A percentile compares a stretch with the other conserved stretches of the same genome.
Evolutionary conservation across 192 early-diverging fungal species (phyloP).

Genomic region (Mortierella claussenii): DNA sequence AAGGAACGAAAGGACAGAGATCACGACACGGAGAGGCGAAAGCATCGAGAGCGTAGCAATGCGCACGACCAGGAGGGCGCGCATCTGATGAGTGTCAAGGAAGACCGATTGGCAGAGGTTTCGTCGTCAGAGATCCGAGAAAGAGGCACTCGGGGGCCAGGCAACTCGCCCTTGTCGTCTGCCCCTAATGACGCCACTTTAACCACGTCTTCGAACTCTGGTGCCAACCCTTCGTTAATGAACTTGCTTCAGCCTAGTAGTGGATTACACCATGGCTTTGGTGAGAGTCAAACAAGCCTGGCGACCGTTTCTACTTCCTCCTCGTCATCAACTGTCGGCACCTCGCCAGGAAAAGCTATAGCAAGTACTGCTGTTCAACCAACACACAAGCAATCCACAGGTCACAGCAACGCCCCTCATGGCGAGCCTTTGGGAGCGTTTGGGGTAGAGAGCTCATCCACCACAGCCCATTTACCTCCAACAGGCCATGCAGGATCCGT

Average conservation of each 20-base stretch:
- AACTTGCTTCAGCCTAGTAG: slow-evolving; percentile 9
- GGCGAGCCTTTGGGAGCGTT: not conserved
- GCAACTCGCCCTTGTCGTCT: too few species aligned
- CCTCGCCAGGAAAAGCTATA: not conserved
- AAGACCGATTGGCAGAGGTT: not conserved
- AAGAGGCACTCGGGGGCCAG: too few species aligned
- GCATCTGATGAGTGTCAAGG: slow-evolving; percentile 4
- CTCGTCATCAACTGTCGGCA: too few species aligned
- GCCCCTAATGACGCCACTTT: not conserved
- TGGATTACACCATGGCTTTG: not conserved
- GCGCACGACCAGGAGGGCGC: not conserved
- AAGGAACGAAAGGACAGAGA: slow-evolving; percentile 16
- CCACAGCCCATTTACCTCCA: slow-evolving; percentile 11
- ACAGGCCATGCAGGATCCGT: slow-evolving; percentile 8
- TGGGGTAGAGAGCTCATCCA: not conserved
- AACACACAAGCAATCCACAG: not conserved
- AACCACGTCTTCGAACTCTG: not conserved
- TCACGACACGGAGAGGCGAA: slow-evolving; percentile 19
- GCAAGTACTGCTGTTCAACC: not conserved
- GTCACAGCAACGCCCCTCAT: not conserved
- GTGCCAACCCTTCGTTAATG: slow-evolving; percentile 9
- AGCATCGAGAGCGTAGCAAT: slow-evolving; percentile 10
- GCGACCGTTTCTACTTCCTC: too few species aligned
- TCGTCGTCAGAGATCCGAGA: not conserved
- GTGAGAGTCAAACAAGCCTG: slow-evolving; percentile 5